Percentiles rank a stretch among this genome's conserved stretches.
phyloP scores from a whole-genome alignment of 1,284 basidiomycete genomes.

The Amylostereum chailletii region DNA sequence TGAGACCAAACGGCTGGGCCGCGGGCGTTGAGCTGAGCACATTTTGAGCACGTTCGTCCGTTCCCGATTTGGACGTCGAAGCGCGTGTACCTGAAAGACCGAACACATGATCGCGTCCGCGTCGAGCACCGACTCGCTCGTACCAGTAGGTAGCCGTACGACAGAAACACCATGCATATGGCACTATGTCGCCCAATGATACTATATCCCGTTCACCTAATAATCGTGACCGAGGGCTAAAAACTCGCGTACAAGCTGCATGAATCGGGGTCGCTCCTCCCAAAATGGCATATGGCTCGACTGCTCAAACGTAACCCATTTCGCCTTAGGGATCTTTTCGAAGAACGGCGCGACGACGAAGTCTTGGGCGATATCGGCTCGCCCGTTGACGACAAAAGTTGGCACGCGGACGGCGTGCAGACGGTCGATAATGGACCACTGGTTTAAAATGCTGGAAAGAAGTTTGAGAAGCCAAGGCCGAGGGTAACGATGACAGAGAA shows the following conservation, averaged over 20 bases:
- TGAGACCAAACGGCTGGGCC: no score
- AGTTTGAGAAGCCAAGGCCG: background rate
- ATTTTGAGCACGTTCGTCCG: no score
- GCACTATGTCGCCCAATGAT: no score
- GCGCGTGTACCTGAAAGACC: no score
- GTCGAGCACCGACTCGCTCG: no score
- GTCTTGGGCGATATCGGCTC: constrained; percentile 19
- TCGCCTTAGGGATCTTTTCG: constrained; percentile 16
- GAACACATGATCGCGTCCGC: no score
- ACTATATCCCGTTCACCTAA: no score
- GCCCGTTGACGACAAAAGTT: constrained; percentile 23
- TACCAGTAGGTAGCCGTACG: no score
- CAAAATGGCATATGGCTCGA: constrained; percentile 21
- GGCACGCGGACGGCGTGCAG: constrained; percentile 19
- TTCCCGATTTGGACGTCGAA: no score
- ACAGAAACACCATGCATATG: no score
- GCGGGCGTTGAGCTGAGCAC: no score
- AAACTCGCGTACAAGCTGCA: constrained; percentile 18
- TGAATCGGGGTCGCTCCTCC: constrained; percentile 21
- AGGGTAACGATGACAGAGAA: background rate
- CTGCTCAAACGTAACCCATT: constrained; percentile 20
- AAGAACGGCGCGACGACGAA: constrained; percentile 17
- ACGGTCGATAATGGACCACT: constrained; percentile 20
- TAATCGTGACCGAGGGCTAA: background rate
- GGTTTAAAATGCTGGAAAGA: constrained; percentile 13